Conservation (phyloP, 2,329 filamentous ascomycete genomes). For the Pestalotiopsis sp. region DNA sequence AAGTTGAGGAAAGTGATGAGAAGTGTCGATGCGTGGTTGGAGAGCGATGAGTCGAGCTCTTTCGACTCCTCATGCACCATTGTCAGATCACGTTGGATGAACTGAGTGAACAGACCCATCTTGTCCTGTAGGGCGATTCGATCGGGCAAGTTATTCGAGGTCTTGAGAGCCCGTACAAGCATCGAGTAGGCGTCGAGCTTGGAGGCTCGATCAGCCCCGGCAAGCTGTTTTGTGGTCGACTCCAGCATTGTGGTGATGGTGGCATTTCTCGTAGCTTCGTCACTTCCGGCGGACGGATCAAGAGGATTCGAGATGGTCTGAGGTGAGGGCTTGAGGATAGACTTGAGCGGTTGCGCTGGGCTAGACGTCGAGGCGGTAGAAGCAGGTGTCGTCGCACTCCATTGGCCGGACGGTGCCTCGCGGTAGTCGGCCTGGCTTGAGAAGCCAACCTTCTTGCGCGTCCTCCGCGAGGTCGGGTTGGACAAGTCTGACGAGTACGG, state of each 20-base stretch:
- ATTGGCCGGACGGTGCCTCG: slow-evolving; percentile 48
- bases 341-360: slow-evolving; percentile 53
- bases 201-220: slow-evolving; percentile 70
- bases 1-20: slow-evolving; percentile 78
- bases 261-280: slow-evolving; percentile 40
- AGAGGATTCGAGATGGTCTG: slow-evolving; percentile 45
- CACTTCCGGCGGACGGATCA: slow-evolving; percentile 43
- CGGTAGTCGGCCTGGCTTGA: slow-evolving; percentile 59
- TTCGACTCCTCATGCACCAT: slow-evolving; percentile 57
- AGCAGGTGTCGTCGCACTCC: slow-evolving; percentile 41
- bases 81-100: slow-evolving; percentile 80
- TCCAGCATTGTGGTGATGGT: slow-evolving; percentile 82
- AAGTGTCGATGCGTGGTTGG: slow-evolving; percentile 77
- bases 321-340: slow-evolving; percentile 77
- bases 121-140: slow-evolving; percentile 72
- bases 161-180: slow-evolving; percentile 73
- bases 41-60: slow-evolving; percentile 67
- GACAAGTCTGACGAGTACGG: slow-evolving; percentile 45
- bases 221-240: slow-evolving; percentile 80
- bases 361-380: slow-evolving; percentile 41
- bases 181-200: slow-evolving; percentile 86
- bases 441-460: slow-evolving; percentile 60
- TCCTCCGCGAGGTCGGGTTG: slow-evolving; percentile 45
- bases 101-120: slow-evolving; percentile 76
- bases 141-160: slow-evolving; percentile 82